A percentile compares a stretch with the other conserved stretches of the same genome.
These are phyloP conservation scores for Centaurea solstitialis DNA, from an alignment of 129 eudicot genomes.

Conservation along the genomic window DNA sequence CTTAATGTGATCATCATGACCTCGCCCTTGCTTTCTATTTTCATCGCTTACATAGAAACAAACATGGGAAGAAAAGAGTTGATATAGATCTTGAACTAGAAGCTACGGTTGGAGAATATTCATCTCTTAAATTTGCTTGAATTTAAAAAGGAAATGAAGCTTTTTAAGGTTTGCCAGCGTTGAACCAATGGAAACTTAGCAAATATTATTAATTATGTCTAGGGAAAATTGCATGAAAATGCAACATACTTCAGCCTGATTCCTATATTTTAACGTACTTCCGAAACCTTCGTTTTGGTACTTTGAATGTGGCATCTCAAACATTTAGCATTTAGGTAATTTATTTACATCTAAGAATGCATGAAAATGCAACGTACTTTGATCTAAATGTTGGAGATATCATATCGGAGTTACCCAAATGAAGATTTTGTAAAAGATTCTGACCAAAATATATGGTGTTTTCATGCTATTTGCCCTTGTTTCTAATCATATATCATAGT, in stretches of 20 bases:
- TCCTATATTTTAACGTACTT: neutral
- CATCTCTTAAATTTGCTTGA: neutral
- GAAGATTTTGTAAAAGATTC: no score
- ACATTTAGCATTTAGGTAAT: no score
- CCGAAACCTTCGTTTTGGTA: neutral
- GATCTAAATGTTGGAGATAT: no score
- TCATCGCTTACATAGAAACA: neutral
- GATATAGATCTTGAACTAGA: neutral
- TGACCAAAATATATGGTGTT: no score
- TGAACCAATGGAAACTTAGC: neutral
- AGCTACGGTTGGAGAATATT: neutral
- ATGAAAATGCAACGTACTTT: no score
- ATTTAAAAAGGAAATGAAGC: neutral
- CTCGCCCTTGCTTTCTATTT: neutral
- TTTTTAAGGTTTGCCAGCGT: neutral
- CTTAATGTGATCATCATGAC: neutral
- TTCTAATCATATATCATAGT: neutral
- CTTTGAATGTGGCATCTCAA: neutral
- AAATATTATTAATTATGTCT: neutral
- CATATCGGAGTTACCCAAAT: no score
- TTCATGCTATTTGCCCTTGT: neutral
- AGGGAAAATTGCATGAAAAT: neutral
- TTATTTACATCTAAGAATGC: no score
- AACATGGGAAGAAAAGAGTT: constrained; percentile 3
- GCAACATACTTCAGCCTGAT: neutral